These are phyloP conservation scores for Neoarthrinium moseri DNA, from an alignment of 2,329 filamentous ascomycete genomes.

Conservation along the genomic window DNA sequence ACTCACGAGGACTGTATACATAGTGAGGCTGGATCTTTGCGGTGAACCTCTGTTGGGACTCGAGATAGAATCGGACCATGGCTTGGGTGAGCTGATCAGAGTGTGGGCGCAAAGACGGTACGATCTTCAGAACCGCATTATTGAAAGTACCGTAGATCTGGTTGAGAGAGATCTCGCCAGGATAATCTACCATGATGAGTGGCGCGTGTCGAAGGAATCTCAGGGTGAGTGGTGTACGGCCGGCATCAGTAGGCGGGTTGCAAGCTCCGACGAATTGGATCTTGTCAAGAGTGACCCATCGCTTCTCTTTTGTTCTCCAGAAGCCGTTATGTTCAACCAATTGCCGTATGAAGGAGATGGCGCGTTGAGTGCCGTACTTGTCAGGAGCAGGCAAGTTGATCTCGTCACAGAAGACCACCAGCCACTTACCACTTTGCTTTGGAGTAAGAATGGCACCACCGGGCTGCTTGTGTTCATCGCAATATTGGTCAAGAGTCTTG, in stretches of 20 bases:
- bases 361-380: conserved; percentile 94
- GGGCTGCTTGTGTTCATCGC: conserved; percentile 98
- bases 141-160: conserved; percentile 99
- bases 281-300: conserved; percentile 94
- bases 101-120: conserved; percentile 92
- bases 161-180: conserved; percentile 87
- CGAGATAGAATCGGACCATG: conserved; percentile 95
- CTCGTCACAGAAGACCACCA: conserved; percentile 98
- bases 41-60: conserved; percentile 93
- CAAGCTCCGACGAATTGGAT: conserved; percentile 99
- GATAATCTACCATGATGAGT: conserved; percentile 99
- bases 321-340: conserved; percentile 98
- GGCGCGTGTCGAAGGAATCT: conserved; percentile 95
- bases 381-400: conserved; percentile 98
- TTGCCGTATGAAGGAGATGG: conserved; percentile 95
- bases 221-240: conserved; percentile 89
- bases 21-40: conserved; percentile 98
- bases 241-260: conserved; percentile 96
- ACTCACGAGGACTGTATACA: conserved; percentile 97
- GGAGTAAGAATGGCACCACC: conserved; percentile 95
- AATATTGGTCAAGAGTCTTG: conserved; percentile 99
- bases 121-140: conserved; percentile 91
- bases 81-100: conserved; percentile 90
- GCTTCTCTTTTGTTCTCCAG: conserved; percentile 96
- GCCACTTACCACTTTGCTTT: conserved; percentile 94